These are phyloP conservation scores for Pythium phragmiticola DNA, from an alignment of 352 stramenopile genomes.

Conservation along the genomic window DNA sequence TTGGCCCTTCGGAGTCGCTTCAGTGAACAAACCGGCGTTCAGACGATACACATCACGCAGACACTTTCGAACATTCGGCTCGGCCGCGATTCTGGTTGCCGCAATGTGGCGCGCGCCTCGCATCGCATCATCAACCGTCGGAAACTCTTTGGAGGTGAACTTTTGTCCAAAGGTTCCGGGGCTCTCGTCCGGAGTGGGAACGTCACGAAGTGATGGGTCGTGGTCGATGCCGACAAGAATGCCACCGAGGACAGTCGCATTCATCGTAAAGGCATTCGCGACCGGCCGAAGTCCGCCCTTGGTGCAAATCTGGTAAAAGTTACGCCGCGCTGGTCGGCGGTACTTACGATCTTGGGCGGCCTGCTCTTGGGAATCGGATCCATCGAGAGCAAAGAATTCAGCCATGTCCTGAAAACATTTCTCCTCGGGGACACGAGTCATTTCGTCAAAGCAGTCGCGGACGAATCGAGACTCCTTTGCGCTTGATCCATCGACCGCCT, in stretches of 20 bases:
- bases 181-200: constrained; percentile 77
- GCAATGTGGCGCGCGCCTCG: constrained; percentile 87
- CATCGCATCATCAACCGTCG: constrained; percentile 84
- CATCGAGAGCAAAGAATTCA: constrained; percentile 82
- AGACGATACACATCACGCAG: constrained; percentile 86
- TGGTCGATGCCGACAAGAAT: constrained; percentile 71
- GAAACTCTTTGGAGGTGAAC: constrained; percentile 83
- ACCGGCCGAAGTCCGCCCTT: constrained; percentile 76
- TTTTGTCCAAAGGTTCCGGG: constrained; percentile 67
- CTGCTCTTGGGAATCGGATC: constrained; percentile 62
- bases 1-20: constrained; percentile 74
- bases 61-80: constrained; percentile 82
- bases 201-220: constrained; percentile 58
- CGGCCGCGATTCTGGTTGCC: constrained; percentile 78
- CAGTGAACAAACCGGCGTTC: constrained; percentile 69
- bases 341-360: constrained; percentile 56
- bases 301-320: constrained; percentile 89
- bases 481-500: constrained; percentile 59
- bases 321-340: constrained; percentile 73
- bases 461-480: constrained; percentile 80
- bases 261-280: constrained; percentile 83
- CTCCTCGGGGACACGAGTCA: constrained; percentile 71
- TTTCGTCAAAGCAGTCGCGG: constrained; percentile 77
- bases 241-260: constrained; percentile 76
- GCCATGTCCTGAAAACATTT: constrained; percentile 86